phyloP scores from a whole-genome alignment of 2,329 filamentous ascomycete genomes.

The Chaetothyriales sp. region DNA sequence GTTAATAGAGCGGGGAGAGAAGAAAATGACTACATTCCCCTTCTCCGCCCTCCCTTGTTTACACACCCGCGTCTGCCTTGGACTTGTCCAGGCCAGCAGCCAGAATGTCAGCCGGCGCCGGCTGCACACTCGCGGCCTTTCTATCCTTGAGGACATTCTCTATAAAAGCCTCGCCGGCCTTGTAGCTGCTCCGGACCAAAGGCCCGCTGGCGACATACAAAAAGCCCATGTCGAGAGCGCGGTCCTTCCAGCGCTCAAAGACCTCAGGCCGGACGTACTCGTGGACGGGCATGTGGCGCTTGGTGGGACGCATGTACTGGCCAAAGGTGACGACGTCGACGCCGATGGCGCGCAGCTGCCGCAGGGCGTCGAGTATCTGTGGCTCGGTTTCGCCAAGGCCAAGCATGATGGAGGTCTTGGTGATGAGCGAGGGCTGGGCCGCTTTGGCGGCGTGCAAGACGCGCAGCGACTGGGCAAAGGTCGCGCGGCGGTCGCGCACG shows the following conservation, averaged over 20 bases:
- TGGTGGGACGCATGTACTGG: constrained; percentile 99
- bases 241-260: constrained; percentile 83
- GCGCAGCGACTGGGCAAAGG: constrained; percentile 68
- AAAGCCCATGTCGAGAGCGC: constrained; percentile 89
- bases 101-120: neutral
- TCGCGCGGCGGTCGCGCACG: constrained; percentile 79
- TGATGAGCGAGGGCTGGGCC: constrained; percentile 64
- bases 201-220: constrained; percentile 91
- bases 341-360: constrained; percentile 61
- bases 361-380: constrained; percentile 66
- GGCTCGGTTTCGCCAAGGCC: constrained; percentile 85
- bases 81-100: neutral
- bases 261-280: constrained; percentile 84
- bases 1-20: neutral
- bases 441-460: constrained; percentile 75
- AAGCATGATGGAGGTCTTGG: constrained; percentile 98
- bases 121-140: neutral
- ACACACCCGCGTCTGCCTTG: neutral
- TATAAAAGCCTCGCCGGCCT: constrained; percentile 95
- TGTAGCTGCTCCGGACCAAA: constrained; percentile 87
- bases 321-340: constrained; percentile 97
- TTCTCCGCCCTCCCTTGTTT: neutral
- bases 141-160: constrained; percentile 93
- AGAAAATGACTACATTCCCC: neutral
- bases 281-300: constrained; percentile 92